Conservation (phyloP, 1,284 basidiomycete genomes). For the Meira nashicola region DNA sequence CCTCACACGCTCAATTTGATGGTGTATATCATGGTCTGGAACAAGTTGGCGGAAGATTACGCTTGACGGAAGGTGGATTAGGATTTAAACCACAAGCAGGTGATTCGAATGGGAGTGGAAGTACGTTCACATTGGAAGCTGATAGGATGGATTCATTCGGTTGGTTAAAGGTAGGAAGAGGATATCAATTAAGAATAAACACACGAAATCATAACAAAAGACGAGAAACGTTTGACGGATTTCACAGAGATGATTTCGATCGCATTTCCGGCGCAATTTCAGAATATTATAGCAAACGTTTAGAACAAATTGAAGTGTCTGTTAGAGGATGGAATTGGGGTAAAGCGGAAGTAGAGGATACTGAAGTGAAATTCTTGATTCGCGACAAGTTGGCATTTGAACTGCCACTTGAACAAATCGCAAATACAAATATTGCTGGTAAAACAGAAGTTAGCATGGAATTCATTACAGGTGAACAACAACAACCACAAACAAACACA, state of each 20-base stretch:
- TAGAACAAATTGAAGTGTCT: slow-evolving; percentile 80
- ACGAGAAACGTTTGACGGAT: slow-evolving; percentile 84
- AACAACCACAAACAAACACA: slow-evolving; percentile 50
- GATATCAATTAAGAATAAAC: slow-evolving; percentile 80
- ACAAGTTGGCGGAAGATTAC: slow-evolving; percentile 66
- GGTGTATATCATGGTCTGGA: slow-evolving; percentile 71
- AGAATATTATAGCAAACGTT: slow-evolving; percentile 71
- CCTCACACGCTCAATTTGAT: slow-evolving; percentile 64
- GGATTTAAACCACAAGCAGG: slow-evolving; percentile 34
- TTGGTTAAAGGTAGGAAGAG: slow-evolving; percentile 81
- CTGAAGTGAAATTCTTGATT: slow-evolving; percentile 89
- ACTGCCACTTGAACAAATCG: slow-evolving; percentile 77
- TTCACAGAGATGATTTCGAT: slow-evolving; percentile 69
- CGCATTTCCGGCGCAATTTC: slow-evolving; percentile 49
- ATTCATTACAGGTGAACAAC: slow-evolving; percentile 62
- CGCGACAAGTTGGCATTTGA: slow-evolving; percentile 87
- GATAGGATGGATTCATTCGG: slow-evolving; percentile 77
- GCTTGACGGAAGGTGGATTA: slow-evolving; percentile 45
- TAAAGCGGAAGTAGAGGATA: slow-evolving; percentile 57
- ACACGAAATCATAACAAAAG: slow-evolving; percentile 61
- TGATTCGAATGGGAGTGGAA: slow-evolving; percentile 12
- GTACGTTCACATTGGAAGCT: slow-evolving; percentile 62
- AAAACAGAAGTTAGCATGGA: slow-evolving; percentile 96
- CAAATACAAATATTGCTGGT: slow-evolving; percentile 95
- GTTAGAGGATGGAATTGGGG: slow-evolving; percentile 99